Evolutionary conservation across 2,329 filamentous ascomycete species (phyloP).

Genomic region (Diaporthe amygdali): DNA sequence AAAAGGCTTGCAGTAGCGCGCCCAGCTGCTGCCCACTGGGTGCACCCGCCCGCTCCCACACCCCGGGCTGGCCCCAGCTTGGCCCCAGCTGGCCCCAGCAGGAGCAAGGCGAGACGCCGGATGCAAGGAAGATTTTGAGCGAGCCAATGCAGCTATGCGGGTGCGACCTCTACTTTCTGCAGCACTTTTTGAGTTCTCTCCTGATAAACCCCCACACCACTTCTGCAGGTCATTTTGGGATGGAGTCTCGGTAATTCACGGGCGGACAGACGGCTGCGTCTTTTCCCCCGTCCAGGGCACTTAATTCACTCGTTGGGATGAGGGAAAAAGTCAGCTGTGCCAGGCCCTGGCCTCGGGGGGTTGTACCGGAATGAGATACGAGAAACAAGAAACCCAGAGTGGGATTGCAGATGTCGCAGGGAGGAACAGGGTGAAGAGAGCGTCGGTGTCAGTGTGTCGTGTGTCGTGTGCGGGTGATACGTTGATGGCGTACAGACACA

Average conservation of each 20-base stretch:
- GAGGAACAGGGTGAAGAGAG: too few species aligned
- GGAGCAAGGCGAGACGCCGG: background rate
- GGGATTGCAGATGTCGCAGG: background rate
- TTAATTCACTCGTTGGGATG: background rate
- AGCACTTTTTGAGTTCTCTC: too few species aligned
- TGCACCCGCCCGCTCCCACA: background rate
- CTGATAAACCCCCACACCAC: background rate
- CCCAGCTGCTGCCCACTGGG: background rate
- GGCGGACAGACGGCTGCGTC: background rate
- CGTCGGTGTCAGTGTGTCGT: background rate
- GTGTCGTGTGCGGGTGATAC: background rate
- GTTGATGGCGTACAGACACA: background rate
- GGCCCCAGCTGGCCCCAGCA: too few species aligned
- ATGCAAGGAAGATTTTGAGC: background rate
- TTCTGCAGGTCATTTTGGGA: background rate
- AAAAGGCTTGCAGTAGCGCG: background rate
- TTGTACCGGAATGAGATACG: background rate
- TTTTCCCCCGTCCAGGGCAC: too few species aligned
- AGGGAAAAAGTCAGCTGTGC: background rate
- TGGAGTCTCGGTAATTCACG: background rate
- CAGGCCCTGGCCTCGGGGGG: background rate
- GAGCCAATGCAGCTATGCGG: background rate
- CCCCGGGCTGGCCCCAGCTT: too few species aligned
- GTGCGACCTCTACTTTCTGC: too few species aligned
- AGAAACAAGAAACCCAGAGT: background rate